A percentile compares a stretch with the other conserved stretches of the same genome.
Evolutionary conservation across 1,139 yeast genomes (phyloP).

Genomic region (Hansenula sp.): DNA sequence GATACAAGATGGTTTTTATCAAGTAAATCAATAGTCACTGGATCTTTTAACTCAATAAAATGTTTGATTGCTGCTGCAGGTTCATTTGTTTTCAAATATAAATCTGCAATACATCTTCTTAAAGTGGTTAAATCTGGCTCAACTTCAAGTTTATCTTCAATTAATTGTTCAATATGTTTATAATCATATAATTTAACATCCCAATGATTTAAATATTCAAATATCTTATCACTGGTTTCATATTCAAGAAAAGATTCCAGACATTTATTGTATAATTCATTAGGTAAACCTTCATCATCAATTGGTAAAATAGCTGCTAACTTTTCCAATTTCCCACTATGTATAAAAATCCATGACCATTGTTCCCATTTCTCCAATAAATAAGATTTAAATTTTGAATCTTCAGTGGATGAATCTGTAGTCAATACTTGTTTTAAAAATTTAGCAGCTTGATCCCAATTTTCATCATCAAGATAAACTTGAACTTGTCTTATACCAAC

Average conservation of each 20-base stretch:
- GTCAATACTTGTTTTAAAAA: constrained; percentile 43
- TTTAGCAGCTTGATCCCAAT: constrained; percentile 55
- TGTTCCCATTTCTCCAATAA: constrained; percentile 57
- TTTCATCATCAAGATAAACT: constrained; percentile 39
- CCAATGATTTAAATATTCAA: constrained; percentile 51
- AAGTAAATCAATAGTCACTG: constrained; percentile 52
- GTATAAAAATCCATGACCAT: constrained; percentile 55
- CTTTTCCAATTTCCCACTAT: constrained; percentile 38
- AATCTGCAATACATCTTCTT: constrained; percentile 47
- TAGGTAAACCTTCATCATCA: constrained; percentile 28
- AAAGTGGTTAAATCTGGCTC: constrained; percentile 28
- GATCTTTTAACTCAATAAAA: constrained; percentile 50
- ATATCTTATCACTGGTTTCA: constrained; percentile 34
- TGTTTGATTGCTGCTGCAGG: constrained; percentile 63
- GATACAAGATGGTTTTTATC: constrained; percentile 57
- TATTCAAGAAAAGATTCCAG: constrained; percentile 45
- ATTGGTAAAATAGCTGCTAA: constrained; percentile 39
- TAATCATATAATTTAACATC: constrained; percentile 50
- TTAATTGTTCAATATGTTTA: constrained; percentile 35
- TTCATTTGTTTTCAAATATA: constrained; percentile 55
- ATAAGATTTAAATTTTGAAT: constrained; percentile 29
- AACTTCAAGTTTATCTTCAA: constrained; percentile 40
- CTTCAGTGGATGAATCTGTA: constrained; percentile 25
- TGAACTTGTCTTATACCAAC: constrained; percentile 66
- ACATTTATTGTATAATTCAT: constrained; percentile 44